These are phyloP conservation scores for Geosmithia flava DNA, from an alignment of 2,329 filamentous ascomycete species.

Conservation along the genomic window DNA sequence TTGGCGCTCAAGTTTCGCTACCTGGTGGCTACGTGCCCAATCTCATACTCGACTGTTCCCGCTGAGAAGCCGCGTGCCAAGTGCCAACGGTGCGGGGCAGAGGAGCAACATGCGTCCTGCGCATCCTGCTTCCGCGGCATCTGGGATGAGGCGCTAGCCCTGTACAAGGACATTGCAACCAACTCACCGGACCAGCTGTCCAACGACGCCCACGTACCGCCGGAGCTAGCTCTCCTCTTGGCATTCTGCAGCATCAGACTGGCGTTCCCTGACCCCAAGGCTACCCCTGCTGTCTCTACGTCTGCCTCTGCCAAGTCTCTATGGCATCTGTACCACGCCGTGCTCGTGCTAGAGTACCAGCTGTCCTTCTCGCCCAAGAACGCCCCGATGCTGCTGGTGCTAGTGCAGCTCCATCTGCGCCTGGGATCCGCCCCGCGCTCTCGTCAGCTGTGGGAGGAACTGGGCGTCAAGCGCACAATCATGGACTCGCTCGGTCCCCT, in stretches of 20 bases:
- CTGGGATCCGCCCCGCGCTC: constrained; percentile 36
- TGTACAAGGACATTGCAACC: constrained; percentile 5
- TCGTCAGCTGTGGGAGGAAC: constrained; percentile 32
- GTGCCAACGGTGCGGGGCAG: constrained; percentile 11
- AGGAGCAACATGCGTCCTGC: constrained; percentile 9
- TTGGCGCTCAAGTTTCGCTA: constrained; percentile 31
- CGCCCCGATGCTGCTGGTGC: constrained; percentile 31
- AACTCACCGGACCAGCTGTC: constrained; percentile 2
- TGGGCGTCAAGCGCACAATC: constrained; percentile 44
- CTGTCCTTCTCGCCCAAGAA: constrained; percentile 31
- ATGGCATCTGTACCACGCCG: constrained; percentile 31
- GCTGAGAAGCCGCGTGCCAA: constrained; percentile 2
- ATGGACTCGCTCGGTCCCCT: constrained; percentile 42
- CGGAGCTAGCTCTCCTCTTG: constrained; percentile 21
- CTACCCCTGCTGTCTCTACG: neutral
- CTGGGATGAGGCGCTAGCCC: constrained; percentile 8
- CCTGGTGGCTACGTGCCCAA: constrained; percentile 25
- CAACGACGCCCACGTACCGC: constrained; percentile 8
- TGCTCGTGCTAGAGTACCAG: constrained; percentile 36
- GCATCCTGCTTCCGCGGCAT: constrained; percentile 11
- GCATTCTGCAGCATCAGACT: constrained; percentile 20
- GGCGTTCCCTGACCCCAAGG: constrained; percentile 5
- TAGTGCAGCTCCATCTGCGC: constrained; percentile 37
- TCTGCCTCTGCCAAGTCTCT: constrained; percentile 6
- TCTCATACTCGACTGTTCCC: constrained; percentile 9